Base-by-base conservation (phyloP, 331 rosid genomes). In the Telfairia occidentalis region DNA sequence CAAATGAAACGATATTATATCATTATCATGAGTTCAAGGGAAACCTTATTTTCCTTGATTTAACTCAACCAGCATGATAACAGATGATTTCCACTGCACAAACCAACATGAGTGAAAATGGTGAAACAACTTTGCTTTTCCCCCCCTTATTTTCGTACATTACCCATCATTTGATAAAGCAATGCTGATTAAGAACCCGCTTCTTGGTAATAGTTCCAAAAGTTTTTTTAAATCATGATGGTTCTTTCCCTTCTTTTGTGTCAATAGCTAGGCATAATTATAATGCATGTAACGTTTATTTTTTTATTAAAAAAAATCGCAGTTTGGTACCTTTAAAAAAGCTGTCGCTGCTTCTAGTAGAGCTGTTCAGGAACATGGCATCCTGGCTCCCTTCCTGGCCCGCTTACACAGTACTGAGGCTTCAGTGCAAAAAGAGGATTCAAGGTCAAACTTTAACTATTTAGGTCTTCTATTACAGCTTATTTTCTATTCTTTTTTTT, bases 251-350 rank as follows among this genome's bases (percentile, higher is more conserved):
- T 32, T 38, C 24, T 15, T 49, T 38, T 64, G 23, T 19, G 3
- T 30, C 9, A 34, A 16, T n/a, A 12, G 9, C 9, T 8, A 19
- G 30, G 53, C 71, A 19, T 5, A 58, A 26, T 26, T 53, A 53
- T 75, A 67, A 30, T 52, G 29, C 55, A 29, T 74, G 16, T 19
- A 2, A 49, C 43, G 43, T 71, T 30, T 23, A 60, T 77, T 61
- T 43, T 16, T 82, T 38, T 72, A 18, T 34, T 60, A n/a, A n/a
- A n/a, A n/a, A n/a, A n/a, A n/a, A n/a, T 3, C 45, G 71, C 91
- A 93, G 97, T 71, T 82, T 72, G 78, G 81, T 73, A 88, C 86
- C 60, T 81, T 82, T 77, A 48, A 77, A 75, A 88, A 82, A 78
- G 57, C 82, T 76, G 82, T 71, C 67, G 80, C 84, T 5, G 83